Evolutionary conservation across 306 rosid genomes (phyloP).

Genomic region (Styphnolobium japonicum): DNA sequence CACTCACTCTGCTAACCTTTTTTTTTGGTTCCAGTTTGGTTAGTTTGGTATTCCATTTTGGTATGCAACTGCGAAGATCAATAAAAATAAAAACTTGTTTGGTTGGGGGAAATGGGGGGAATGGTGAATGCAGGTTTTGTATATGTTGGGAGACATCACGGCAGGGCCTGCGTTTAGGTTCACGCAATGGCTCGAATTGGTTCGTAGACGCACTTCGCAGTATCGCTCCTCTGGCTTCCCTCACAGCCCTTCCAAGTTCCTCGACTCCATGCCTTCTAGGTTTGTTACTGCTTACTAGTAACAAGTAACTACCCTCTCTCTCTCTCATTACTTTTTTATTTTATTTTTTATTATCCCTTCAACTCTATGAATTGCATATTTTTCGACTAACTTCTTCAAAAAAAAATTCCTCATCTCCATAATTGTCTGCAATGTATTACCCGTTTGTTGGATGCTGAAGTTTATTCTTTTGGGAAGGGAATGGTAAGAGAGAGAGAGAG

Average conservation of each 20-base stretch:
- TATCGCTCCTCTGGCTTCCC: constrained; percentile 74
- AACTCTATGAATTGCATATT: not conserved
- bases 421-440: not conserved
- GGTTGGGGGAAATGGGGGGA: not conserved
- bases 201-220: constrained; percentile 74
- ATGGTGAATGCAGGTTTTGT: constrained; percentile 61
- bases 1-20: not conserved
- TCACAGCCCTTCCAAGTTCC: constrained; percentile 36
- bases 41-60: not conserved
- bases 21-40: not conserved
- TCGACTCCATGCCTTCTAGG: constrained; percentile 49
- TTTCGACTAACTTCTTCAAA: not conserved
- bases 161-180: constrained; percentile 71
- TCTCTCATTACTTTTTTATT: too few species aligned
- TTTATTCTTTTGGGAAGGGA: not conserved
- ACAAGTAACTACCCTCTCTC: too few species aligned
- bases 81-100: not conserved
- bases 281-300: constrained; percentile 23
- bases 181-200: constrained; percentile 86
- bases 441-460: not conserved
- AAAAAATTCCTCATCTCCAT: not conserved
- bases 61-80: not conserved
- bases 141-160: constrained; percentile 87
- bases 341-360: too few species aligned
- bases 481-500: too few species aligned